Evolutionary conservation across 1,284 basidiomycete genomes (phyloP).

Genomic region (Pseudozyma thailandica): DNA sequence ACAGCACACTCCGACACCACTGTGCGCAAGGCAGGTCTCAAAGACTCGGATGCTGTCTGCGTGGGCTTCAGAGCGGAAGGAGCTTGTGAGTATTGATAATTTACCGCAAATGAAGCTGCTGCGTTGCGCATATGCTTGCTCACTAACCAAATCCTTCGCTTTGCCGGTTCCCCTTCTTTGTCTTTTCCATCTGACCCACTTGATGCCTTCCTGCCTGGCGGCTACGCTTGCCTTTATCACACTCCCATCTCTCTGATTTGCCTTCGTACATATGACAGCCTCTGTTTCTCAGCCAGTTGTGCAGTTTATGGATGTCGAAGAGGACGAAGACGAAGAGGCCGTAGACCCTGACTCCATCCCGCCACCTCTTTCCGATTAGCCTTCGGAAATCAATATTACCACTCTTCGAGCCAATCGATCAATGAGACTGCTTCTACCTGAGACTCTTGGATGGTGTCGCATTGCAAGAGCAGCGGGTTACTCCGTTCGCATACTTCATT

Average conservation of each 20-base stretch:
- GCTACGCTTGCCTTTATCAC: neutral
- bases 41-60: conserved; percentile 40
- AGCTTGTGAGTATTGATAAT: conserved; percentile 20
- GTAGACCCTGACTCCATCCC: conserved; percentile 35
- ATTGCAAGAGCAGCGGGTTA: neutral
- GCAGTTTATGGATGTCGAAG: conserved; percentile 38
- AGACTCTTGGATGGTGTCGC: neutral
- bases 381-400: neutral
- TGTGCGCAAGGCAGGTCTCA: conserved; percentile 44
- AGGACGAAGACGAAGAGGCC: conserved; percentile 35
- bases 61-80: conserved; percentile 42
- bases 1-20: conserved; percentile 11
- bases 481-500: too few relatives aligned
- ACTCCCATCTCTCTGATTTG: neutral
- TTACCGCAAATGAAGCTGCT: neutral
- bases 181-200: neutral
- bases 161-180: neutral
- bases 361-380: conserved; percentile 30
- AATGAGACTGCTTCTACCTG: neutral
- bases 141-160: neutral
- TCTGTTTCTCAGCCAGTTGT: conserved; percentile 46
- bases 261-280: conserved; percentile 5
- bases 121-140: neutral
- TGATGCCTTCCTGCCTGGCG: too few relatives aligned
- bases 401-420: too few relatives aligned